These are phyloP conservation scores for Kokia cookei DNA, from an alignment of 441 rosid genomes.

Conservation along the genomic window DNA sequence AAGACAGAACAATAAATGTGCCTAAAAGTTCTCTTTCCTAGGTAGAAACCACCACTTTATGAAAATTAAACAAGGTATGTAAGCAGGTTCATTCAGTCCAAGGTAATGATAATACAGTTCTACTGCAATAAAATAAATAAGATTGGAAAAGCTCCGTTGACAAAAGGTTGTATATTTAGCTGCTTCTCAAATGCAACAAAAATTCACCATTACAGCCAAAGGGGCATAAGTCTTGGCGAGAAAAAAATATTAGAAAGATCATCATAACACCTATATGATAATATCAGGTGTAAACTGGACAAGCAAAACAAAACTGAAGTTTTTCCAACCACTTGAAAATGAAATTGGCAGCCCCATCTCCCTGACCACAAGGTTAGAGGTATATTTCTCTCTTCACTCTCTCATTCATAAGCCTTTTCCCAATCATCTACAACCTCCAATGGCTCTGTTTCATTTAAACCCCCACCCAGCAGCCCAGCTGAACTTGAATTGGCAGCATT, in stretches of 20 bases:
- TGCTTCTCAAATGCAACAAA: not conserved
- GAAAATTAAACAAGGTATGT: not conserved
- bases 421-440: slow-evolving; percentile 83
- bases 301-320: not conserved
- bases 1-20: not conserved
- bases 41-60: not conserved
- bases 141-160: not conserved
- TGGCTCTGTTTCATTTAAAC: slow-evolving; percentile 26
- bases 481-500: slow-evolving; percentile 21
- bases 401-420: slow-evolving; percentile 79
- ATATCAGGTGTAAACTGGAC: not conserved
- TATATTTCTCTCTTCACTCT: not conserved
- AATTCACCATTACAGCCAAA: not conserved
- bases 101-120: not conserved
- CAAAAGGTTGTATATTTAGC: not conserved
- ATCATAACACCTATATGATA: not conserved
- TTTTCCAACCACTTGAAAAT: not conserved
- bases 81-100: not conserved
- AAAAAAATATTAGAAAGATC: not conserved
- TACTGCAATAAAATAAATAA: not conserved
- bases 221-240: not conserved
- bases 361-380: not conserved
- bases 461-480: slow-evolving; percentile 23
- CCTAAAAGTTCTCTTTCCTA: not conserved
- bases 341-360: not conserved